Conservation (phyloP, 2,329 filamentous ascomycete species). For the Rachicladosporium sp. region DNA sequence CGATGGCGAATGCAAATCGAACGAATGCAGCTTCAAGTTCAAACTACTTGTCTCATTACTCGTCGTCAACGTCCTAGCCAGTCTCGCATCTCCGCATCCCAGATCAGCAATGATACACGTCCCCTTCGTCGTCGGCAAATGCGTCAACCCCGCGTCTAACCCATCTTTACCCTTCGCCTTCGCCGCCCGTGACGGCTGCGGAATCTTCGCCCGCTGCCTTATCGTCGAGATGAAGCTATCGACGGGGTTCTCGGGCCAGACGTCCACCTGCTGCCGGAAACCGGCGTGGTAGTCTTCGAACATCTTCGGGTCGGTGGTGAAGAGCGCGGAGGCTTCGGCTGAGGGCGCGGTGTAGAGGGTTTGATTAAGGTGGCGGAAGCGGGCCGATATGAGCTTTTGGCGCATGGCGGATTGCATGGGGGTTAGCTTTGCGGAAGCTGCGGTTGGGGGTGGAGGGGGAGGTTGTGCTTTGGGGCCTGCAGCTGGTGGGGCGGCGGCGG, state of each 20-base stretch:
- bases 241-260: constrained; percentile 95
- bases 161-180: constrained; percentile 29
- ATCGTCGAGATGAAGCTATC: constrained; percentile 71
- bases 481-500: constrained; percentile 1
- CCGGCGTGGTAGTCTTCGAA: constrained; percentile 94
- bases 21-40: constrained; percentile 66
- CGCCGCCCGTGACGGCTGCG: constrained; percentile 19
- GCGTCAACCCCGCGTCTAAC: constrained; percentile 16
- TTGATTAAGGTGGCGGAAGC: constrained; percentile 95
- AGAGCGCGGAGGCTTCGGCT: constrained; percentile 66
- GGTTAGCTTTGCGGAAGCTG: constrained; percentile 53
- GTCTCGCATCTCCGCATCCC: constrained; percentile 81
- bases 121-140: constrained; percentile 60
- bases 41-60: constrained; percentile 47
- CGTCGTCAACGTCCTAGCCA: constrained; percentile 56
- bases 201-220: constrained; percentile 49
- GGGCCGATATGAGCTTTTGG: constrained; percentile 84
- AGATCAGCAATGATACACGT: constrained; percentile 75
- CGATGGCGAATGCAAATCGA: constrained; percentile 69
- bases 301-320: constrained; percentile 76
- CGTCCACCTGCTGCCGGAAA: constrained; percentile 86
- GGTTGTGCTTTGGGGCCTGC: neutral
- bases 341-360: constrained; percentile 91
- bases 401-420: constrained; percentile 90
- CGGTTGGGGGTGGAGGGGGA: constrained; percentile 17